phyloP scores from a whole-genome alignment of 805 yeast species.

The Lipomyces yamadae region DNA sequence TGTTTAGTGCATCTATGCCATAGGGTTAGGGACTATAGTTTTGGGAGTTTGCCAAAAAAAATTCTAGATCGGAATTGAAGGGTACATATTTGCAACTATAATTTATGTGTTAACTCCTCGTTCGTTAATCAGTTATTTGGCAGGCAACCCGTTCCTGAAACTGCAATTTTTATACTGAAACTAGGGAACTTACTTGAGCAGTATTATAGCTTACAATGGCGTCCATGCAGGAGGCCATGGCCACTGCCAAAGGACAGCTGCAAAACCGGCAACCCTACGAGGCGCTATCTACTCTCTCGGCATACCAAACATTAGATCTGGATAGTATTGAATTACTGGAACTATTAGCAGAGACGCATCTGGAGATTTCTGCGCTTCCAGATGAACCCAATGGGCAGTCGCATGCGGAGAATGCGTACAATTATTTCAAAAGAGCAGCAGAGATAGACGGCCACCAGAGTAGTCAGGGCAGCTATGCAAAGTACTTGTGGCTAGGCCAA shows the following conservation, averaged over 20 bases:
- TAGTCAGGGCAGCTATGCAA: conserved; percentile 64
- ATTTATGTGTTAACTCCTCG: not conserved
- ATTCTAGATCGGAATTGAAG: not conserved
- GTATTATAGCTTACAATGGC: conserved; percentile 6
- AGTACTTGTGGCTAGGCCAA: conserved; percentile 89
- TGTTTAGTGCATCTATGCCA: not conserved
- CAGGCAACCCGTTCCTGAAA: not conserved
- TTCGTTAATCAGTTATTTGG: not conserved
- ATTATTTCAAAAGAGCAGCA: conserved; percentile 50
- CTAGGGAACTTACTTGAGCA: not conserved
- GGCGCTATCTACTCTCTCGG: conserved; percentile 19
- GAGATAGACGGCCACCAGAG: conserved; percentile 48
- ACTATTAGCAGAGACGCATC: conserved; percentile 69
- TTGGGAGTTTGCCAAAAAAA: not conserved
- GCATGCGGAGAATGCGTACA: conserved; percentile 75
- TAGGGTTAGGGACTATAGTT: conserved; percentile 19
- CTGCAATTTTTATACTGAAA: not conserved
- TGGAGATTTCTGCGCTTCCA: conserved; percentile 65
- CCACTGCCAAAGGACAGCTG: conserved; percentile 13
- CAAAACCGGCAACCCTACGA: conserved; percentile 16
- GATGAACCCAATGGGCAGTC: conserved; percentile 12
- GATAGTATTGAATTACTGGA: conserved; percentile 45
- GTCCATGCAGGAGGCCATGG: conserved; percentile 10
- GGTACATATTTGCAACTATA: not conserved
- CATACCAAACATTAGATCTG: not conserved